phyloP scores from a whole-genome alignment of 495 filamentous ascomycete species.

The Chaetomium fimeti region DNA sequence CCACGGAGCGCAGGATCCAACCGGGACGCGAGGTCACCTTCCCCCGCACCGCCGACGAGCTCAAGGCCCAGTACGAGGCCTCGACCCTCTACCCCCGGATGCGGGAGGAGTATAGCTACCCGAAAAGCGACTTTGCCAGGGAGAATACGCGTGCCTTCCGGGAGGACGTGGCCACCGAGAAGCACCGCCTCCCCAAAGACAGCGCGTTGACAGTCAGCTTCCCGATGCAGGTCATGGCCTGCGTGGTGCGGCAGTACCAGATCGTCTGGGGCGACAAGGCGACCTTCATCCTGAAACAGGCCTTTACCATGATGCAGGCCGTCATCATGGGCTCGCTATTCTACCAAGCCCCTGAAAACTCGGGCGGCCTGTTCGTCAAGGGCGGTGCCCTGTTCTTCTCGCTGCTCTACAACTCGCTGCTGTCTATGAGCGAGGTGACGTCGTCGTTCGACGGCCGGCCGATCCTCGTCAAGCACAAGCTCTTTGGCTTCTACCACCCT shows the following conservation, averaged over 20 bases:
- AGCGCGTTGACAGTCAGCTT: conserved; percentile 58
- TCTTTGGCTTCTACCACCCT: conserved; percentile 77
- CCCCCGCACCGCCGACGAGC: conserved; percentile 46
- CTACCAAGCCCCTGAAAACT: conserved; percentile 63
- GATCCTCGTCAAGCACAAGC: conserved; percentile 79
- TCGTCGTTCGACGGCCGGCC: conserved; percentile 67
- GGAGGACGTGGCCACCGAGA: conserved; percentile 47
- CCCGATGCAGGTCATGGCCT: conserved; percentile 55
- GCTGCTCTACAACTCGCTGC: conserved; percentile 74
- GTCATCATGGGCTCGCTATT: conserved; percentile 76
- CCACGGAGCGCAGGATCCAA: conserved; percentile 29
- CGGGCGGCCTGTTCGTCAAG: conserved; percentile 52
- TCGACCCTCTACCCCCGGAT: conserved; percentile 40
- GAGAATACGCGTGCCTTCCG: conserved; percentile 51
- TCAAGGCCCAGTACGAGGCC: conserved; percentile 44
- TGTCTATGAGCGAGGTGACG: conserved; percentile 76
- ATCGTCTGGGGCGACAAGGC: conserved; percentile 61
- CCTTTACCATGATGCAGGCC: conserved; percentile 58
- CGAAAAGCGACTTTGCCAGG: conserved; percentile 43
- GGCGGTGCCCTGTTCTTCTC: conserved; percentile 66
- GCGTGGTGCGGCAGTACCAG: conserved; percentile 54
- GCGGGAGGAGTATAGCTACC: conserved; percentile 52
- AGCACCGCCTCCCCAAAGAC: conserved; percentile 41
- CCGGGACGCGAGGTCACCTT: conserved; percentile 42
- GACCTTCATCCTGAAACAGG: conserved; percentile 58